Percentiles rank a stretch among this genome's conserved stretches.
Evolutionary conservation across 2,329 filamentous ascomycete genomes (phyloP).

Genomic region (Alternaria alternata): DNA sequence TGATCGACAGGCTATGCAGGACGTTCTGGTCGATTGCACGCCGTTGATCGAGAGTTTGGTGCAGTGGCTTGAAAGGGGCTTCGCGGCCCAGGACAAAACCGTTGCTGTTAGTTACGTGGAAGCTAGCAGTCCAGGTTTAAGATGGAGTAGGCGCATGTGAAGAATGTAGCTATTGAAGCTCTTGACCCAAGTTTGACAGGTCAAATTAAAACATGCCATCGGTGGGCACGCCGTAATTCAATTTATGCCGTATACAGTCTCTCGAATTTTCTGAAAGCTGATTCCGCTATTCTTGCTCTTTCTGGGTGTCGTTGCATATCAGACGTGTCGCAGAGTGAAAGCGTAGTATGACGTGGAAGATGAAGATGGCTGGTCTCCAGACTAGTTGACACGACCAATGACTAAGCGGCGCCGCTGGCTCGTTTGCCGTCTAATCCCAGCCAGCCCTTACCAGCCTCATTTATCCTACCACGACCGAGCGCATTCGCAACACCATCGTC

Average conservation of each 20-base stretch:
- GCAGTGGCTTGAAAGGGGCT: conserved; percentile 10
- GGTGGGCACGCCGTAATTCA: not conserved
- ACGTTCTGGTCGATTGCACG: conserved; percentile 3
- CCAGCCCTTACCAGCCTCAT: conserved; percentile 21
- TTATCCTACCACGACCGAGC: conserved; percentile 28
- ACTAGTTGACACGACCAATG: not conserved
- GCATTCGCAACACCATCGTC: conserved; percentile 34
- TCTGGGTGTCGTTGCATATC: not conserved
- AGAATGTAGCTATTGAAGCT: not conserved
- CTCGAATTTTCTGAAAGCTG: not conserved
- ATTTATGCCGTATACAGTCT: not conserved
- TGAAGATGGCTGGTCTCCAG: not conserved
- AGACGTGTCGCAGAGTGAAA: not conserved
- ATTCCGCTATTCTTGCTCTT: not conserved
- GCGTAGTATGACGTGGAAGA: not conserved
- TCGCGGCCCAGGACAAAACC: not conserved
- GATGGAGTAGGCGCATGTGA: conserved; percentile 3
- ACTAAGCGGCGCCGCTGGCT: conserved; percentile 14
- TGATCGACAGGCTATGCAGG: not conserved
- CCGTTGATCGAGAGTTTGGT: conserved; percentile 6
- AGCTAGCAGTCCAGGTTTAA: not conserved
- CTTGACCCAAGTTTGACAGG: not conserved
- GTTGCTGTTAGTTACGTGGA: conserved; percentile 3
- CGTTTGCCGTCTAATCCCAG: conserved; percentile 17
- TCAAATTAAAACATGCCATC: too few relatives aligned